Evolutionary conservation across 139 green algal species (phyloP).

Genomic region (Chlamydomonas asymmetrica): DNA sequence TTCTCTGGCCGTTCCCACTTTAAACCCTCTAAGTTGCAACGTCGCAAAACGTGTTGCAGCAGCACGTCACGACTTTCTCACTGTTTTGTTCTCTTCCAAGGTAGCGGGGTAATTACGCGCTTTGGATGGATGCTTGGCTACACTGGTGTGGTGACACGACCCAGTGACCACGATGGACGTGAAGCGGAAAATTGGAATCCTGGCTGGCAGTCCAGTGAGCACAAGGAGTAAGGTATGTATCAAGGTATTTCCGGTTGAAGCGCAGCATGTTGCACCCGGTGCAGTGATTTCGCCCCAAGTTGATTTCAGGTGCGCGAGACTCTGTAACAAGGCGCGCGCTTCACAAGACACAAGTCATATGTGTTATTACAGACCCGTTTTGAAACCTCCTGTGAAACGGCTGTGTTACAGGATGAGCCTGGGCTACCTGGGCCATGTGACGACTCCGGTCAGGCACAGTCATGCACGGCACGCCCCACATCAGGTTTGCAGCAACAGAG

Average conservation of each 20-base stretch:
- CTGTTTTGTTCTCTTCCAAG: not conserved
- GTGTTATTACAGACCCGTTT: no score
- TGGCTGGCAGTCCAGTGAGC: conserved; percentile 1
- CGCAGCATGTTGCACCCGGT: not conserved
- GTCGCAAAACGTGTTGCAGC: not conserved
- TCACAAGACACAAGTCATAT: no score
- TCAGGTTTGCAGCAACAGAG: conserved; percentile 5
- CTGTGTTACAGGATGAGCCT: no score
- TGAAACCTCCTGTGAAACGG: no score
- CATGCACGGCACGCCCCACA: no score
- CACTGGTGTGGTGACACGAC: no score
- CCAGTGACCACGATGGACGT: not conserved
- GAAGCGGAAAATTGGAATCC: conserved; percentile 15
- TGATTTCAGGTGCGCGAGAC: not conserved
- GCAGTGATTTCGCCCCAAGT: not conserved
- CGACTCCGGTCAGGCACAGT: no score
- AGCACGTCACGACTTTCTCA: not conserved
- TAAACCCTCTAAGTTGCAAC: not conserved
- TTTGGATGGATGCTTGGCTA: not conserved
- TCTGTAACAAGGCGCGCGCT: not conserved
- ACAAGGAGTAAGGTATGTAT: not conserved
- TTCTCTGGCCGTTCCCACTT: not conserved
- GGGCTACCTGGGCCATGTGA: no score
- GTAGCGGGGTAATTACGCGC: not conserved
- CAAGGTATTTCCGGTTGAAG: not conserved